Base-by-base conservation (phyloP, 2,329 filamentous ascomycete genomes). In the Plenodomus tracheiphilus region DNA sequence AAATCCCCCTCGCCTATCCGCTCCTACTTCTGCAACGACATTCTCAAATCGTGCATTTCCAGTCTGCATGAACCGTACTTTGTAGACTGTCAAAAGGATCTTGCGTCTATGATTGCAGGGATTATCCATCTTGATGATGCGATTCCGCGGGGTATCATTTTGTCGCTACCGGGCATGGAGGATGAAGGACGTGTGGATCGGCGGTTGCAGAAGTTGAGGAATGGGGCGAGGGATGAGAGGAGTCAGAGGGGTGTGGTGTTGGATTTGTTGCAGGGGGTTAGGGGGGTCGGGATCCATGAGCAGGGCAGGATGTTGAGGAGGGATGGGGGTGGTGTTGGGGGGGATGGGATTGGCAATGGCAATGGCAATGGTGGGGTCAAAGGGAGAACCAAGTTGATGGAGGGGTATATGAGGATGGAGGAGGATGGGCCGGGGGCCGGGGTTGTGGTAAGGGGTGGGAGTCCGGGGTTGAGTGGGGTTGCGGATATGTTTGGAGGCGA, bases 51-150 rank as follows among this genome's bases (percentile, higher is more conserved):
- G 0, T 93, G 89, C 64, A 89, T 97, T 68, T 89, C 87, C 1
- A 95, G 89, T 2, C 84, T 99, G 42, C 89, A 97, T 73, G 94
- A 99, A 59, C 87, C 91, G 0, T 97, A 97, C 72, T 99, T 97
- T 72, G 92, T 97, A 28, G 94, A 99, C 60, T 84, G 95, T 54
- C 94, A 99, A 65, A 93, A 92, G 68, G 92, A 99, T 43, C 81
- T 99, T 18, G 93, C 91, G 0, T 83, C 86, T 18, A 79, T 97
- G 32, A 96, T 99, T 53, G 92, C 92, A 0, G 83, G 86, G 3
- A 94, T 97, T 53, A 80, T 96, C 61, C 81, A 87, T 8, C 82
- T 88, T 53, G 96, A 96, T 68, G 83, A 84, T 7, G 66, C 79
- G 6, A 94, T 88, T 0, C 90, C 92, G 0, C 80, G 85, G 17